Conservation (phyloP, 768 basidiomycete species). For the Termitomyces sp. region DNA sequence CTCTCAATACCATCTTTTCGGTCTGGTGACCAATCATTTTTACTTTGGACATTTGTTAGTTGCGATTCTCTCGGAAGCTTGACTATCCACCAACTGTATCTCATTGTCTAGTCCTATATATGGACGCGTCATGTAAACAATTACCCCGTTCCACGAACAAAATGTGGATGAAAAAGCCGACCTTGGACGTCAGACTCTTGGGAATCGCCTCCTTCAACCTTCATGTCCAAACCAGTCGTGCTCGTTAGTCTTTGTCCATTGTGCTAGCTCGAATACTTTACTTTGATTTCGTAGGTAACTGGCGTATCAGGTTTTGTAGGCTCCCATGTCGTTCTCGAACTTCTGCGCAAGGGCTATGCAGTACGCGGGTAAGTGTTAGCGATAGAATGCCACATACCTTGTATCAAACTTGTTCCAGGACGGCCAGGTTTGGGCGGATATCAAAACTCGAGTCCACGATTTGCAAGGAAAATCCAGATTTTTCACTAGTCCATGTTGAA, state of each 20-base stretch:
- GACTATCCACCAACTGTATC: too few species aligned
- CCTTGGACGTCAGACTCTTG: too few species aligned
- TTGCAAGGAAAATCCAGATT: constrained; percentile 1
- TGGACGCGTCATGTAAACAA: too few species aligned
- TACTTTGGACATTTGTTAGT: too few species aligned
- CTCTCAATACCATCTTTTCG: constrained; percentile 2
- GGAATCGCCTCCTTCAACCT: too few species aligned
- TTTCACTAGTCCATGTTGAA: constrained; percentile 8
- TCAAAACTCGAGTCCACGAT: constrained; percentile 1
- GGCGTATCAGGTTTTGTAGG: constrained; percentile 13
- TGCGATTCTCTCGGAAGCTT: too few species aligned
- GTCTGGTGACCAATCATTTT: neutral
- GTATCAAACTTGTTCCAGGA: neutral
- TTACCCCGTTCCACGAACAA: too few species aligned
- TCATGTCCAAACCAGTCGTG: neutral
- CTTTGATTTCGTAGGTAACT: constrained; percentile 10
- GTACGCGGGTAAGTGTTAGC: constrained; percentile 12
- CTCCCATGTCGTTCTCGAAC: constrained; percentile 10
- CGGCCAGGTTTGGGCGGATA: constrained; percentile 4
- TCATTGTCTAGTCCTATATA: too few species aligned
- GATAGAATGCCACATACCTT: neutral
- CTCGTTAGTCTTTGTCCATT: neutral
- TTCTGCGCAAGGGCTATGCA: constrained; percentile 11
- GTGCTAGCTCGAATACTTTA: neutral
- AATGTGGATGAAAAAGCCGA: too few species aligned